Evolutionary conservation across 169 alveolate species (phyloP).

Genomic region (Amoebophrya sp.): DNA sequence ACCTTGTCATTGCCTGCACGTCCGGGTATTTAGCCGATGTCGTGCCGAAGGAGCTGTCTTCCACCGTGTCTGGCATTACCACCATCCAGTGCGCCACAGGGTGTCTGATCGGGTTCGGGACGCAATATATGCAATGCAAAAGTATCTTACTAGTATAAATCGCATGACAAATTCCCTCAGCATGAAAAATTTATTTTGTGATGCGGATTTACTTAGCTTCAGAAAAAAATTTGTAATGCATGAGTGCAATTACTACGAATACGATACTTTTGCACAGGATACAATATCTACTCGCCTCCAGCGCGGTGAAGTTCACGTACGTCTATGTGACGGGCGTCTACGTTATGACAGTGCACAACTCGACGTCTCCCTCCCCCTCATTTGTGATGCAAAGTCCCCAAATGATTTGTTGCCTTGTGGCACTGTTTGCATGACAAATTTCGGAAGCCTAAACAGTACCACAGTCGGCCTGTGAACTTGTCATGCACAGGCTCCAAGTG

Average conservation of each 20-base stretch:
- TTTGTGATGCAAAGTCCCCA: too few species aligned
- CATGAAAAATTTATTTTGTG: too few species aligned
- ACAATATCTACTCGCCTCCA: background rate
- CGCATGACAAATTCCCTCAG: background rate
- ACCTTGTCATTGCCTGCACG: background rate
- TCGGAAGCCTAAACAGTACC: too few species aligned
- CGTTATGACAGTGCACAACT: too few species aligned
- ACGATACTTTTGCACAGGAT: background rate
- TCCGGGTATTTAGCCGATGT: background rate
- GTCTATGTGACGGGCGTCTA: background rate
- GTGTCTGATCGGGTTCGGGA: too few species aligned
- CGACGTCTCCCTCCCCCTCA: too few species aligned
- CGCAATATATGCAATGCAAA: background rate
- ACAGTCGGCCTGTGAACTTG: too few species aligned
- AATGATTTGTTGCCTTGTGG: too few species aligned
- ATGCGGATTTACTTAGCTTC: background rate
- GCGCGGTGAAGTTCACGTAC: background rate
- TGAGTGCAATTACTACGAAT: background rate
- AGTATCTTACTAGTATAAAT: background rate
- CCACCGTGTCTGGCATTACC: background rate
- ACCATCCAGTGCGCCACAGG: background rate
- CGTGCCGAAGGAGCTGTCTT: background rate
- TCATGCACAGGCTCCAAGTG: too few species aligned
- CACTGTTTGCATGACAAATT: too few species aligned
- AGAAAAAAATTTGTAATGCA: too few species aligned